phyloP scores from a whole-genome alignment of 2,329 filamentous ascomycete species.

The Fusarium albosuccineum region DNA sequence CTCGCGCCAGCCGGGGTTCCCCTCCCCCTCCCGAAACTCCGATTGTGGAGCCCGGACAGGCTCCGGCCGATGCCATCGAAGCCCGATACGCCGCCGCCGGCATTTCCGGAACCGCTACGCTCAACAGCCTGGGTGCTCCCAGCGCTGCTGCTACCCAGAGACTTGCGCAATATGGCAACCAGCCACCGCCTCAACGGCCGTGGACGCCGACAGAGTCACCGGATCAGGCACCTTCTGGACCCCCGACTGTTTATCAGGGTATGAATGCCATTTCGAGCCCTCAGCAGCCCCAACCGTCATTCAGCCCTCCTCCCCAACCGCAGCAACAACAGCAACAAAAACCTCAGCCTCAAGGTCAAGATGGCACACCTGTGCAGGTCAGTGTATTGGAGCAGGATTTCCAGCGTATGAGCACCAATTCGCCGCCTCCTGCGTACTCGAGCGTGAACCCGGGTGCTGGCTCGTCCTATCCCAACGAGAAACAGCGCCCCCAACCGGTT shows the following conservation, averaged over 20 bases:
- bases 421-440: slow-evolving; percentile 95
- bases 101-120: slow-evolving; percentile 86
- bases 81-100: slow-evolving; percentile 91
- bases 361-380: slow-evolving; percentile 57
- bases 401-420: slow-evolving; percentile 82
- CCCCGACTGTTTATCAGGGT: slow-evolving; percentile 92
- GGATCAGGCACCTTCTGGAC: slow-evolving; percentile 87
- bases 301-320: slow-evolving; percentile 57
- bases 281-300: slow-evolving; percentile 54
- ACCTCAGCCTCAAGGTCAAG: slow-evolving; percentile 52
- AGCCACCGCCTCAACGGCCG: slow-evolving; percentile 66
- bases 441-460: slow-evolving; percentile 71
- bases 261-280: slow-evolving; percentile 74
- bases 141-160: slow-evolving; percentile 87
- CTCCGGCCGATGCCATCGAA: slow-evolving; percentile 86
- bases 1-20: slow-evolving; percentile 89
- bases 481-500: slow-evolving; percentile 66
- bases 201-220: slow-evolving; percentile 97
- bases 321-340: slow-evolving; percentile 44
- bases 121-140: slow-evolving; percentile 77
- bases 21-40: slow-evolving; percentile 96
- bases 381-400: slow-evolving; percentile 90
- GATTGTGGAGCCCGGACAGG: slow-evolving; percentile 76
- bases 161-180: slow-evolving; percentile 78
- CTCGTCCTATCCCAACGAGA: slow-evolving; percentile 82